Conservation (phyloP, 441 rosid genomes). For the Syzygium syzygioides region DNA sequence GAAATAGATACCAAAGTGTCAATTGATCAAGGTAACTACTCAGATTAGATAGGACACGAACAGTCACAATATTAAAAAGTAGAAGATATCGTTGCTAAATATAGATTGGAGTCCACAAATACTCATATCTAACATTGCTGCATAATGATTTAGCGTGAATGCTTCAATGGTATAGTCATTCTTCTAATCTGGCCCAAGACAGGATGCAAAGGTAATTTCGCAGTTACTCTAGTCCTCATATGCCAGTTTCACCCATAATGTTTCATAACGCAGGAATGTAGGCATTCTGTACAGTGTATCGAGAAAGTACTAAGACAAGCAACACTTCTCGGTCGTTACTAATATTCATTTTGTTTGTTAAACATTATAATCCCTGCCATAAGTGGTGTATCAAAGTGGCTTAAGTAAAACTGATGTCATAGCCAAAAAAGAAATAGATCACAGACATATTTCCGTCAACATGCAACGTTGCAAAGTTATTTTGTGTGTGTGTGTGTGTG, state of each 20-base stretch:
- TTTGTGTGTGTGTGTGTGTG: not conserved
- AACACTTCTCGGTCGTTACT: not conserved
- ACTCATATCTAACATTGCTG: not conserved
- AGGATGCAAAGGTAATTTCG: not conserved
- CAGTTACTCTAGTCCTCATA: not conserved
- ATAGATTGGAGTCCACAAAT: not conserved
- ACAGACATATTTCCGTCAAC: not conserved
- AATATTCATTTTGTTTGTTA: not conserved
- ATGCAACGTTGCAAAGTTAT: not conserved
- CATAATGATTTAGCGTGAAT: not conserved
- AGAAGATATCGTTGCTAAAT: not conserved
- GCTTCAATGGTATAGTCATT: not conserved
- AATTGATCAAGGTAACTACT: not conserved
- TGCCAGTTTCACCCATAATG: not conserved
- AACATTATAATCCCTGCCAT: not conserved
- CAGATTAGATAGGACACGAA: not conserved
- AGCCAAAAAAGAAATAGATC: not conserved
- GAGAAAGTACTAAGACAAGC: not conserved
- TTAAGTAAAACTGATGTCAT: not conserved
- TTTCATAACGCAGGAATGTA: not conserved
- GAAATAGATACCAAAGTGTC: not conserved
- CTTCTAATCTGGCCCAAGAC: not conserved
- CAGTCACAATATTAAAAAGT: not conserved
- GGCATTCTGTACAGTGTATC: not conserved
- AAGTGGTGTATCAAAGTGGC: not conserved